Base-by-base conservation (phyloP, 2,329 filamentous ascomycete genomes). In the Aspergillus calidoustus region DNA sequence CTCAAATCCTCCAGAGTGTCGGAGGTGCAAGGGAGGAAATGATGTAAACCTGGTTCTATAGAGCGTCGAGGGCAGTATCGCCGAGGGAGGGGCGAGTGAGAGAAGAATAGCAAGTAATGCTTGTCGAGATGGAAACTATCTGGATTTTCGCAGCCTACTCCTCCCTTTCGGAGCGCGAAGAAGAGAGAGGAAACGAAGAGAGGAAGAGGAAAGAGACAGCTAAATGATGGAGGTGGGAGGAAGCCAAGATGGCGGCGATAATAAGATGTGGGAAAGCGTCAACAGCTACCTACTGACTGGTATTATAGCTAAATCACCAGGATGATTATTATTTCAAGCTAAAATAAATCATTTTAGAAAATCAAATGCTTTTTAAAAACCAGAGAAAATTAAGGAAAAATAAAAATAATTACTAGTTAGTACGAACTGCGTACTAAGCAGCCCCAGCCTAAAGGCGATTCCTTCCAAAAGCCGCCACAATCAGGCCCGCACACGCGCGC, bases 401-500 rank as follows among this genome's bases (percentile, higher is more conserved):
- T 38, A 57, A 64, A 64, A 52, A 59, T 55, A 23, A 53, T 60
- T 52, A 57, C 48, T 50, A 64, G 61, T 55, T 50, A 64, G 61
- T 55, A 56, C 60, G 51, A 61, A 66, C 50, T 55, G 63, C 49
- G 59, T 57, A 64, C 47, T 43, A 41, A 60, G 55, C 50, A 34
- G 38, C 54, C 58, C 30, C 55, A 59, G 48, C 43, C 41, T 22
- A 49, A 54, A 57, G 54, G 59, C 60, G 43, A 58, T 54, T 61
- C 23, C 61, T 63, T 67, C 53, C 64, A 61, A 65, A 63, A 59
- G 60, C 62, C 59, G 63, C 65, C 66, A 68, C 66, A 59, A 34
- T 48, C 64, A 68, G 66, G 67, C 68, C 68, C 68, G 64, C 65
- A 68, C 66, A 62, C 59, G 60, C 55, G 54, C 54, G 54, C 61